phyloP scores from a whole-genome alignment of 176 grass and related monocot genomes.

The Areca catechu region DNA sequence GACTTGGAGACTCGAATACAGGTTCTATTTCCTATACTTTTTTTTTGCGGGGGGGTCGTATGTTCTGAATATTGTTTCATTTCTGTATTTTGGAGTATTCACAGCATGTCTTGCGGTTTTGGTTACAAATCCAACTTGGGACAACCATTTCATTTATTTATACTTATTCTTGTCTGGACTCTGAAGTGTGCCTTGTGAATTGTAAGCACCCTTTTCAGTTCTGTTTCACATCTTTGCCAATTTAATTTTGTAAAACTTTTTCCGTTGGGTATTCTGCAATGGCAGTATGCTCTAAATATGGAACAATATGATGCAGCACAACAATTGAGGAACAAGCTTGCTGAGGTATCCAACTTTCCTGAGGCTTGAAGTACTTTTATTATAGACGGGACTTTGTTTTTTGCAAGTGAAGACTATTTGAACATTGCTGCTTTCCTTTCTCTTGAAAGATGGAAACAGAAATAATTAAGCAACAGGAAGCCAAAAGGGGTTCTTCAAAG shows the following conservation, averaged over 20 bases:
- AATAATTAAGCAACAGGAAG: conserved; percentile 70
- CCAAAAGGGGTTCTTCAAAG: conserved; percentile 92
- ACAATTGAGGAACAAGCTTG: conserved; percentile 73
- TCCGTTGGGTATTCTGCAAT: conserved; percentile 16
- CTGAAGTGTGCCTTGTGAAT: too few species aligned
- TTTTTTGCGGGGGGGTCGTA: too few species aligned
- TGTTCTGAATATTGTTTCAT: background rate
- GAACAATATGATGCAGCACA: conserved; percentile 91
- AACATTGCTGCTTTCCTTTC: background rate
- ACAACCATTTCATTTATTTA: too few species aligned
- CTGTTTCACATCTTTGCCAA: too few species aligned
- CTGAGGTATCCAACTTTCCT: conserved; percentile 41
- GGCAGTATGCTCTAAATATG: conserved; percentile 85
- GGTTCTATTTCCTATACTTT: conserved; percentile 22
- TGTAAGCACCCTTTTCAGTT: too few species aligned
- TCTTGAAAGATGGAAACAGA: conserved; percentile 64
- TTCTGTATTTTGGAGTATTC: background rate
- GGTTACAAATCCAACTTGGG: too few species aligned
- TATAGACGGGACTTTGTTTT: too few species aligned
- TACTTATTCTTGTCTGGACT: too few species aligned
- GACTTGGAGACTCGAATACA: conserved; percentile 81
- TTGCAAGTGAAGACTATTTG: too few species aligned
- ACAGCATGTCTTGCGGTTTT: background rate
- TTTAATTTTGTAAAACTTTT: background rate
- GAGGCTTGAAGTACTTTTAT: too few species aligned